These are phyloP conservation scores for Leccinellum rugosiceps DNA, from an alignment of 768 basidiomycete genomes.

Conservation along the genomic window DNA sequence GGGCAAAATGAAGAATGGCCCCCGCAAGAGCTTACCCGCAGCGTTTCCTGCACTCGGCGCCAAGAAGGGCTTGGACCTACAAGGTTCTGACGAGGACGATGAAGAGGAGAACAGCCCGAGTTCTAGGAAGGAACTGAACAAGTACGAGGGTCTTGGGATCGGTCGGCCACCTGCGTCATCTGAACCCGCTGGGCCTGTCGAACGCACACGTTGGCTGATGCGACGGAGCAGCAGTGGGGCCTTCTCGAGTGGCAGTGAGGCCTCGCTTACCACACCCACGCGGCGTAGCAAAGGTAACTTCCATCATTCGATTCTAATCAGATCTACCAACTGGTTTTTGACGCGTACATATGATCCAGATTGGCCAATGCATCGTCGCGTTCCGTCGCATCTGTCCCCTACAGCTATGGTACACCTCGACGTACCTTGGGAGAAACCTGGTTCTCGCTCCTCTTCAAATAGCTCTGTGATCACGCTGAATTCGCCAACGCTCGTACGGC, in stretches of 20 bases:
- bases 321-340: background rate
- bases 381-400: slow-evolving; percentile 48
- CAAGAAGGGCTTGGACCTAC: slow-evolving; percentile 28
- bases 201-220: slow-evolving; percentile 60
- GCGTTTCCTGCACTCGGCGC: slow-evolving; percentile 51
- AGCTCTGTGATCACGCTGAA: slow-evolving; percentile 44
- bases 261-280: slow-evolving; percentile 62
- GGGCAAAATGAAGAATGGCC: slow-evolving; percentile 46
- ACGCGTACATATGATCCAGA: slow-evolving; percentile 33
- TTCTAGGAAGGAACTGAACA: slow-evolving; percentile 44
- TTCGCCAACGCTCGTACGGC: slow-evolving; percentile 44
- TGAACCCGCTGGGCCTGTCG: slow-evolving; percentile 32
- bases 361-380: slow-evolving; percentile 53
- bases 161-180: slow-evolving; percentile 47
- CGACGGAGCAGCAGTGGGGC: slow-evolving; percentile 79
- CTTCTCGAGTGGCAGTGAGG: slow-evolving; percentile 74
- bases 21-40: slow-evolving; percentile 73
- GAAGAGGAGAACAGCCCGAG: slow-evolving; percentile 66
- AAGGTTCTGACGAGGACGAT: slow-evolving; percentile 58
- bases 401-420: slow-evolving; percentile 37
- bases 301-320: slow-evolving; percentile 39
- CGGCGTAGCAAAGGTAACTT: slow-evolving; percentile 48
- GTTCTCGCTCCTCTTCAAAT: slow-evolving; percentile 57
- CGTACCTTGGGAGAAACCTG: slow-evolving; percentile 43
- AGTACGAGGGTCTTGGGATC: slow-evolving; percentile 64